These are phyloP conservation scores for Coriaria nepalensis DNA, from an alignment of 306 rosid genomes.

Conservation along the genomic window DNA sequence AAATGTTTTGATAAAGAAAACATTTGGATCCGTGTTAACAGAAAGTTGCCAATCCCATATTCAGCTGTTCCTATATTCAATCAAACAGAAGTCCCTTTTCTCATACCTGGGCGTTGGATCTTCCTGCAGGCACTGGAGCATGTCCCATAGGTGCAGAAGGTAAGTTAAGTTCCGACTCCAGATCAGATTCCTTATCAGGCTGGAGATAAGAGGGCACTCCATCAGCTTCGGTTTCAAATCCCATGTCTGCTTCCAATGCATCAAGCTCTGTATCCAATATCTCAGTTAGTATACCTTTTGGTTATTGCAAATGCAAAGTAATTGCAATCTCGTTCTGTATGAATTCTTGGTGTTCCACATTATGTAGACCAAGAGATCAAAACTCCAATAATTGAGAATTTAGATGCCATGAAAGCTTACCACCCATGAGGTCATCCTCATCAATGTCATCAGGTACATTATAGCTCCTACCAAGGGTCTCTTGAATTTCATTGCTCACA, in stretches of 20 bases:
- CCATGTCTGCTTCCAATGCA: constrained; percentile 90
- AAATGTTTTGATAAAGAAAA: too few species aligned
- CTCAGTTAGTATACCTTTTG: neutral
- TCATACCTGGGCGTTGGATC: constrained; percentile 60
- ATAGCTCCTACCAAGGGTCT: constrained; percentile 92
- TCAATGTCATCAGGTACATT: constrained; percentile 94
- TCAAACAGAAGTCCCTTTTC: too few species aligned
- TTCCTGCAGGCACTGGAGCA: constrained; percentile 40
- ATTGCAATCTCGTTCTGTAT: too few species aligned
- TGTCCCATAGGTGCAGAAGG: constrained; percentile 88
- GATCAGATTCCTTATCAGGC: constrained; percentile 81
- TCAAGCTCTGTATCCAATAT: constrained; percentile 54
- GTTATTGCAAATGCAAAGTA: too few species aligned
- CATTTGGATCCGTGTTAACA: too few species aligned
- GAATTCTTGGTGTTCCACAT: neutral
- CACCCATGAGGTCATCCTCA: constrained; percentile 95
- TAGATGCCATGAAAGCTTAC: constrained; percentile 32
- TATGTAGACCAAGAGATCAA: constrained; percentile 4
- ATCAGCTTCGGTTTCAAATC: constrained; percentile 60
- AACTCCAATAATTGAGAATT: neutral
- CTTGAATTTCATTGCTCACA: constrained; percentile 88
- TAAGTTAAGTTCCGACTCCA: constrained; percentile 70
- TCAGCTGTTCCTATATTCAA: too few species aligned
- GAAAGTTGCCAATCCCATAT: too few species aligned
- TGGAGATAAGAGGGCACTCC: constrained; percentile 97